Evolutionary conservation across 1,284 basidiomycete species (phyloP).

Genomic region (Mycosarcoma mackinlayi): DNA sequence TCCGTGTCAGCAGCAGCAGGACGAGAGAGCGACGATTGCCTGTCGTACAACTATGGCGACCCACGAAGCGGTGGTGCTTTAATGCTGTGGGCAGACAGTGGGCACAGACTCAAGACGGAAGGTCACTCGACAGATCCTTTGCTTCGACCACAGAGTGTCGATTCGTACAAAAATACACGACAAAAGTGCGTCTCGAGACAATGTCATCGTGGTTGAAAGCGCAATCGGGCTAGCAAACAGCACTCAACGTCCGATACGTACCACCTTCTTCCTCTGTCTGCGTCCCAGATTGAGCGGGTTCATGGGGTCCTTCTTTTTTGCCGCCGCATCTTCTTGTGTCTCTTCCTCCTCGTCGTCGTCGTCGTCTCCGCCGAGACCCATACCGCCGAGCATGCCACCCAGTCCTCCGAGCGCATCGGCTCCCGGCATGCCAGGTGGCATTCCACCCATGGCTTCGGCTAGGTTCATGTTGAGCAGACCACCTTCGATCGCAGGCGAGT

Average conservation of each 20-base stretch:
- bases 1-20: no score
- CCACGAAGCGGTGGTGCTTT: no score
- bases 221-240: no score
- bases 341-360: slow-evolving; percentile 56
- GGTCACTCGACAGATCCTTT: no score
- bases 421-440: slow-evolving; percentile 42
- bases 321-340: slow-evolving; percentile 28
- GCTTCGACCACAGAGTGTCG: no score
- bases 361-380: slow-evolving; percentile 63
- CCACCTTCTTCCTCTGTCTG: slow-evolving; percentile 62
- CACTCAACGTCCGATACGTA: slow-evolving; percentile 60
- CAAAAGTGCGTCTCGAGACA: no score
- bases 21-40: no score
- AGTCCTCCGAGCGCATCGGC: slow-evolving; percentile 56
- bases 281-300: slow-evolving; percentile 53
- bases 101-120: no score
- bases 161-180: no score
- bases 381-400: slow-evolving; percentile 62
- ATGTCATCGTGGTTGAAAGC: no score
- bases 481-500: slow-evolving; percentile 60
- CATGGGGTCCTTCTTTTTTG: slow-evolving; percentile 49
- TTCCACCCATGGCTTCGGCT: slow-evolving; percentile 60
- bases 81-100: no score
- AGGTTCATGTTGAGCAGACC: slow-evolving; percentile 64
- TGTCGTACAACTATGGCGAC: no score